A percentile compares a stretch with the other conserved stretches of the same genome.
These are phyloP conservation scores for Aristolochia californica DNA, from an alignment of 164 flowering plant genomes.

Conservation along the genomic window DNA sequence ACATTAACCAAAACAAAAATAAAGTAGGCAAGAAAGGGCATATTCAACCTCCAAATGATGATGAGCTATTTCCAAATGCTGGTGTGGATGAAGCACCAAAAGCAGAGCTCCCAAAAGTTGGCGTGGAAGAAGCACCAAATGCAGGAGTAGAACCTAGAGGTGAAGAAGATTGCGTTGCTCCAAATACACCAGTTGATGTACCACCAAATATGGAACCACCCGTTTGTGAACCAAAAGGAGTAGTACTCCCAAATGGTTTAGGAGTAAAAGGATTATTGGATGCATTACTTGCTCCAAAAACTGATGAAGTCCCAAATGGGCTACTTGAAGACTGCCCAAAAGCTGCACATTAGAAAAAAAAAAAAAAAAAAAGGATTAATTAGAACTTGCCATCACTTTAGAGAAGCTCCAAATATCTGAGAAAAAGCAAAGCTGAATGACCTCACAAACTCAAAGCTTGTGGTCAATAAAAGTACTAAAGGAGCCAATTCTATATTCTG, in stretches of 20 bases:
- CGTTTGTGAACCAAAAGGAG: slow-evolving; percentile 81
- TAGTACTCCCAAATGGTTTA: slow-evolving; percentile 72
- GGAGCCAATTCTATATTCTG: too few species aligned
- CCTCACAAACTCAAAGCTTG: too few species aligned
- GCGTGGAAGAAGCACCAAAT: slow-evolving; percentile 75
- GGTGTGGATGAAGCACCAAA: slow-evolving; percentile 72
- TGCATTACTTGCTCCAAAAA: slow-evolving; percentile 65
- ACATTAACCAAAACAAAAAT: not conserved
- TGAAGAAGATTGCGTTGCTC: slow-evolving; percentile 62
- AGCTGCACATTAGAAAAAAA: slow-evolving; percentile 65
- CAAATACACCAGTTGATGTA: slow-evolving; percentile 91
- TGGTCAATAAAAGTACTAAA: too few species aligned
- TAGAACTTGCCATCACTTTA: not conserved
- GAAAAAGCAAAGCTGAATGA: too few species aligned
- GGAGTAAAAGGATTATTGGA: slow-evolving; percentile 85
- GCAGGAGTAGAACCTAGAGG: slow-evolving; percentile 57
- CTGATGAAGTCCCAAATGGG: slow-evolving; percentile 75
- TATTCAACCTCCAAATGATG: slow-evolving; percentile 56
- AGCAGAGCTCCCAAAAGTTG: slow-evolving; percentile 67
- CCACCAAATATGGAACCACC: slow-evolving; percentile 84
- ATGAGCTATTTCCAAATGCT: slow-evolving; percentile 59
- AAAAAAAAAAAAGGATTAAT: slow-evolving; percentile 1
- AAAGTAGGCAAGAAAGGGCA: not conserved
- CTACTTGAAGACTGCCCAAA: slow-evolving; percentile 90
- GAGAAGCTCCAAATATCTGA: not conserved